phyloP scores from a whole-genome alignment of 352 stramenopile genomes.

The Globisporangium spinosum region DNA sequence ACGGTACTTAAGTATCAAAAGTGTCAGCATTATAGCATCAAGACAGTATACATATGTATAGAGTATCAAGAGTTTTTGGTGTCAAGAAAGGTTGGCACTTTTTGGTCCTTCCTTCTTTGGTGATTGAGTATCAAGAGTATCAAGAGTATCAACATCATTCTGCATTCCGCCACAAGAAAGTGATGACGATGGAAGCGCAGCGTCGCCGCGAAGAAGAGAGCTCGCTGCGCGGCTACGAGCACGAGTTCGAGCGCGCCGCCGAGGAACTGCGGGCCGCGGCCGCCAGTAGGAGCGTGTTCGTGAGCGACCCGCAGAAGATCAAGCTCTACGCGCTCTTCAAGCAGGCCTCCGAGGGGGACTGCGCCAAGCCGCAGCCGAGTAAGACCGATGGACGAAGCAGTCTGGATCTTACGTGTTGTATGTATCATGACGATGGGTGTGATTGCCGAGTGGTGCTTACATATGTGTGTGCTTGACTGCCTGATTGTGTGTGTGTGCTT shows the following conservation, averaged over 20 bases:
- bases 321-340: constrained; percentile 80
- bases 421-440: not conserved
- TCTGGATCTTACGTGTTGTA: not conserved
- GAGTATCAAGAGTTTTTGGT: too few species aligned
- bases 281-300: constrained; percentile 21
- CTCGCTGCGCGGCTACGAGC: constrained; percentile 42
- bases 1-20: too few species aligned
- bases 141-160: too few species aligned
- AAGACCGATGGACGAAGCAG: not conserved
- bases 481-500: not conserved
- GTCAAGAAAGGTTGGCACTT: too few species aligned
- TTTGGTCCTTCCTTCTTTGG: too few species aligned
- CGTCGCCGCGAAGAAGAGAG: constrained; percentile 36
- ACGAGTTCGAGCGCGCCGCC: constrained; percentile 46
- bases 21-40: too few species aligned
- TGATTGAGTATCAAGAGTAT: not conserved
- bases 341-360: constrained; percentile 68
- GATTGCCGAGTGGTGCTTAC: not conserved
- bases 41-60: too few species aligned
- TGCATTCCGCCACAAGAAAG: not conserved
- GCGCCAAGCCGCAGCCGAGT: constrained; percentile 46
- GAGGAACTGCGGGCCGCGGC: constrained; percentile 34
- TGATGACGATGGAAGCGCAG: constrained; percentile 5
- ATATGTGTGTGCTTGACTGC: not conserved
- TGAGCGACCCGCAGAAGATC: constrained; percentile 72